phyloP scores from a whole-genome alignment of 2,329 filamentous ascomycete species.

The Trichoderma guizhouense region DNA sequence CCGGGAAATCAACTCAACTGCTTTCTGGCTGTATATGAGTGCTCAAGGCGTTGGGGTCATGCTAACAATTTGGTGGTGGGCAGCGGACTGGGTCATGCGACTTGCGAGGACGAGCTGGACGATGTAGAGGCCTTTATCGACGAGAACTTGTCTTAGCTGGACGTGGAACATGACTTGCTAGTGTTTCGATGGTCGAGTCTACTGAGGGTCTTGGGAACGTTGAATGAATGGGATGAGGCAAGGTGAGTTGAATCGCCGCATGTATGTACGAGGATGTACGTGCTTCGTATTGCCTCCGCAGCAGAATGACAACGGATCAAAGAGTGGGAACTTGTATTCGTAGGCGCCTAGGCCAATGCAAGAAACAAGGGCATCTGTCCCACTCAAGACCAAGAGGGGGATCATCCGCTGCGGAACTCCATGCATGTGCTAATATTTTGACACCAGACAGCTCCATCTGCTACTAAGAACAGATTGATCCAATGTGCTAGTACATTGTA shows the following conservation, averaged over 20 bases:
- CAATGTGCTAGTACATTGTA: neutral
- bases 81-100: slow-evolving; percentile 71
- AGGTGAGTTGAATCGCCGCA: neutral
- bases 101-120: slow-evolving; percentile 74
- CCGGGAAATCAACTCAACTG: neutral
- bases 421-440: neutral
- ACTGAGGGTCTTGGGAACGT: neutral
- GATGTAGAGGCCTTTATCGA: slow-evolving; percentile 61
- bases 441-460: neutral
- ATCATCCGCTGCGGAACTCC: neutral
- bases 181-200: neutral
- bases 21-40: neutral
- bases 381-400: neutral
- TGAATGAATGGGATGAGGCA: neutral
- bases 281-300: neutral
- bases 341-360: slow-evolving; percentile 10
- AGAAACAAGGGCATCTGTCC: slow-evolving; percentile 12
- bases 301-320: neutral
- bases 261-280: neutral
- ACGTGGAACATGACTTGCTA: neutral
- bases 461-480: neutral
- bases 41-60: neutral
- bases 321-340: neutral
- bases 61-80: slow-evolving; percentile 1
- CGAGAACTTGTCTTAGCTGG: slow-evolving; percentile 1